These are phyloP conservation scores for Schoenoplectus triqueter DNA, from an alignment of 202 grass and related monocot genomes.

Conservation along the genomic window DNA sequence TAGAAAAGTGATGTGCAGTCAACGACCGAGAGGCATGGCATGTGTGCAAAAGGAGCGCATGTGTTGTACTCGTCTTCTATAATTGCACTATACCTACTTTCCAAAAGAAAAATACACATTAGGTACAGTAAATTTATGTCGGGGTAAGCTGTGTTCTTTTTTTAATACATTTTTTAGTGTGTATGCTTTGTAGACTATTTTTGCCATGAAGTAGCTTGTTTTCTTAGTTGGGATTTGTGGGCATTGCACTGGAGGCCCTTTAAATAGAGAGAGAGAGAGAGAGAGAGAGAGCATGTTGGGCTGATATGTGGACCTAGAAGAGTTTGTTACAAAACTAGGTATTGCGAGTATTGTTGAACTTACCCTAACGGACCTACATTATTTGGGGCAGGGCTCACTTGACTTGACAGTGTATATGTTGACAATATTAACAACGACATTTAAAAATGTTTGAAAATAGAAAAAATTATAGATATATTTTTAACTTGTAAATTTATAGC, in stretches of 20 bases:
- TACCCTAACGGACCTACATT: neutral
- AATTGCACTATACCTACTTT: conserved; percentile 14
- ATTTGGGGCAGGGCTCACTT: too few relatives aligned
- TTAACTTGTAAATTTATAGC: too few relatives aligned
- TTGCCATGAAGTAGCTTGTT: neutral
- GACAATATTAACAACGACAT: too few relatives aligned
- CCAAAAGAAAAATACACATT: neutral
- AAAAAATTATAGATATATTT: too few relatives aligned
- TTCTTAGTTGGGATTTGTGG: neutral
- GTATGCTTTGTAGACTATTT: neutral
- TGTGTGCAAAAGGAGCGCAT: conserved; percentile 30
- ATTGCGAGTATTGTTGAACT: neutral
- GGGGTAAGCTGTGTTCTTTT: neutral
- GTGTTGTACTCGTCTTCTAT: conserved; percentile 14
- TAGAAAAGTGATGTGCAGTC: conserved; percentile 1
- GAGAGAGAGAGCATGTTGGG: neutral
- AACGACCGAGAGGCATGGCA: conserved; percentile 21
- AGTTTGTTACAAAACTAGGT: neutral
- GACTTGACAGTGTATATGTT: too few relatives aligned
- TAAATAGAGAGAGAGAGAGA: neutral
- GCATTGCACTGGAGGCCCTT: neutral
- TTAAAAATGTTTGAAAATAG: too few relatives aligned
- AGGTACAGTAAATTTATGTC: neutral
- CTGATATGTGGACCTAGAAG: neutral
- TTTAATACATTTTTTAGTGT: neutral